Evolutionary conservation across 140 eudicot species (phyloP).

Genomic region (Anethum foeniculum): DNA sequence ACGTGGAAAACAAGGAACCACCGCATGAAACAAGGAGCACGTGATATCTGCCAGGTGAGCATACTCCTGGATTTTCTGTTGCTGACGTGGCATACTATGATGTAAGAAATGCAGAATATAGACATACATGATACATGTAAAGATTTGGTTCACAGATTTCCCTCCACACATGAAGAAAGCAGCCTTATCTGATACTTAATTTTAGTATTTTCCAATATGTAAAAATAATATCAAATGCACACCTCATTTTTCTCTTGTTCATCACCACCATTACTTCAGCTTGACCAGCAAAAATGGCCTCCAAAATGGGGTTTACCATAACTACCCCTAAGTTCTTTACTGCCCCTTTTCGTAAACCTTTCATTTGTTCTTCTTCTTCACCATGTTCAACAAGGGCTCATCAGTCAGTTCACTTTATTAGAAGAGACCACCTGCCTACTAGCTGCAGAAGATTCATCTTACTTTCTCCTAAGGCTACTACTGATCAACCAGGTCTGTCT

Average conservation of each 20-base stretch:
- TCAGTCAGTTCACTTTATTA: conserved; percentile 33
- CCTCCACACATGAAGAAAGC: conserved; percentile 3
- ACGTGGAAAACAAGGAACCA: neutral
- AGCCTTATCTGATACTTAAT: neutral
- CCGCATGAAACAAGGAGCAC: neutral
- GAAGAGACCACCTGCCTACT: conserved; percentile 16
- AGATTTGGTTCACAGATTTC: neutral
- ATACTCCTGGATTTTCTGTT: neutral
- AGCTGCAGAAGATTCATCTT: conserved; percentile 33
- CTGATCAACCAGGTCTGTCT: conserved; percentile 76
- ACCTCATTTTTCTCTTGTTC: neutral
- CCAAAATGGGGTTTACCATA: conserved; percentile 48
- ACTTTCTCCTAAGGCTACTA: conserved; percentile 62
- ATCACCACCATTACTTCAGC: neutral
- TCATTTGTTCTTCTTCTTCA: conserved; percentile 24
- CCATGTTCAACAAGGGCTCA: conserved; percentile 31
- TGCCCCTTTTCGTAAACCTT: conserved; percentile 49
- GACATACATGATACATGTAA: neutral
- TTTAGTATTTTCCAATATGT: neutral
- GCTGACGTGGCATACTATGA: neutral
- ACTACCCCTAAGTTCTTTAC: conserved; percentile 46
- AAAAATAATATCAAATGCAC: neutral
- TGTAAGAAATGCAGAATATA: neutral
- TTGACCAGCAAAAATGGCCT: conserved; percentile 44
- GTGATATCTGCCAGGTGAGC: neutral